Evolutionary conservation across 495 filamentous ascomycete species (phyloP), one percentile per base, ranked within the genome.

Genomic region (Xylaria nigripes): DNA sequence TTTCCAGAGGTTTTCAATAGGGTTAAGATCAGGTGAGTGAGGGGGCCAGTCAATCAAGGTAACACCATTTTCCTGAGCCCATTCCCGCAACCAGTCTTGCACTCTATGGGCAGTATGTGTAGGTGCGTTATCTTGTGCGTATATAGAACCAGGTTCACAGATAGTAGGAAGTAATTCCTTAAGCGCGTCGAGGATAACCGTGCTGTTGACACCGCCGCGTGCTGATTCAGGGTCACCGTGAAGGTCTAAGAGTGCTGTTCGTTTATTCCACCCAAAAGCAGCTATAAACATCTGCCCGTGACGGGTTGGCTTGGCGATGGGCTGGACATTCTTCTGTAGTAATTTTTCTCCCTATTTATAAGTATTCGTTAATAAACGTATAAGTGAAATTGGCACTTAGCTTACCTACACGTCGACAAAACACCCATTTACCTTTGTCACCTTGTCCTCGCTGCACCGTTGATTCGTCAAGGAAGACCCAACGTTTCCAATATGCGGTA

Each of bases 41-140:
- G 29, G 42, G 18, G 19, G 42, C 50, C 48, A 58, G 21, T 58
- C 42, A 19, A 54, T 16, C 13, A 36, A 32, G 5, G 5, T 54
- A 45, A 54, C 25, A 1, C 29, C 45, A 30, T 58, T 45, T 21
- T 58, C 19, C 27, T 25, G 25, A 45, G 30, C 29, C 19, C 27
- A 43, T 18, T 32, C 44, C n/a, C 27, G 15, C 54, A 50, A 48
- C 34, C 41, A 40, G 13, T 42, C 27, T 41, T 56, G 19, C 5
- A 55, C 40, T 55, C 19, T 19, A 30, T 4, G 21, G 18, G 24
- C 40, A 38, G 21, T 58, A 40, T 54, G 19, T 24, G 38, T 55
- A 32, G 38, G 18, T 38, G 51, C 52, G 29, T 58, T 55, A 55
- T 46, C 21, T 47, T 54, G 38, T 7, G 36, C 29, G 40, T 49